phyloP scores from a whole-genome alignment of 225 moss, liverwort and hornwort genomes.

The Bryoerythrophyllum caledonicum region DNA sequence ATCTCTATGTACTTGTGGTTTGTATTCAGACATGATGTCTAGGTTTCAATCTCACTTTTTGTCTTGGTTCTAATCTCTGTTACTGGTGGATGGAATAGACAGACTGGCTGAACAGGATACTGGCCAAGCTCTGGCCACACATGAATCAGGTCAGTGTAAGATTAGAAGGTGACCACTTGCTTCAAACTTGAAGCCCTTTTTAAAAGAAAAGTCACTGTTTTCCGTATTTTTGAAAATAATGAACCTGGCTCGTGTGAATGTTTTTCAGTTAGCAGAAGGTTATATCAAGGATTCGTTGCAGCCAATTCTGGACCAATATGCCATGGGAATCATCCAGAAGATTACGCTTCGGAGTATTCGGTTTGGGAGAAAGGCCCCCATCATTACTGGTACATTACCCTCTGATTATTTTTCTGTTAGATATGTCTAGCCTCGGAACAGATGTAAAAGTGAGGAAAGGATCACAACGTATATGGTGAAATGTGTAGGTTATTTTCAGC shows the following conservation, averaged over 20 bases:
- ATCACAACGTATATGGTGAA: too few species aligned
- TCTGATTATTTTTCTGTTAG: background rate
- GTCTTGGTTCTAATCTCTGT: conserved; percentile 2
- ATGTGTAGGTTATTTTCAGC: too few species aligned
- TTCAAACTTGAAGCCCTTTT: background rate
- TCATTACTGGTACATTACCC: conserved; percentile 53
- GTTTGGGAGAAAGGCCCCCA: conserved; percentile 68
- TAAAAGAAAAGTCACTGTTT: too few species aligned
- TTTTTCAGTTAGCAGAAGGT: conserved; percentile 55
- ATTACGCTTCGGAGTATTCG: conserved; percentile 54
- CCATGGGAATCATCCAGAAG: conserved; percentile 71
- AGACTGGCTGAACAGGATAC: conserved; percentile 75
- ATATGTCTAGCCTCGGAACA: background rate
- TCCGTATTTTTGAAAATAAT: too few species aligned
- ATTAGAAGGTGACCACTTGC: background rate
- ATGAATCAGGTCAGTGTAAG: conserved; percentile 70
- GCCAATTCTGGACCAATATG: conserved; percentile 75
- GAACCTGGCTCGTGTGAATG: background rate
- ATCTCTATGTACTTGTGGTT: background rate
- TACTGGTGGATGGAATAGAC: conserved; percentile 52
- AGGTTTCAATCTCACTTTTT: too few species aligned
- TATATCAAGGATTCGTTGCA: conserved; percentile 51
- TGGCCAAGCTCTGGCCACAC: conserved; percentile 81
- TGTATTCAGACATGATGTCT: background rate
- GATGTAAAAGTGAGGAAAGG: too few species aligned